Base-by-base conservation (phyloP, 805 yeast species). In the Suhomyces kilbournensis region DNA sequence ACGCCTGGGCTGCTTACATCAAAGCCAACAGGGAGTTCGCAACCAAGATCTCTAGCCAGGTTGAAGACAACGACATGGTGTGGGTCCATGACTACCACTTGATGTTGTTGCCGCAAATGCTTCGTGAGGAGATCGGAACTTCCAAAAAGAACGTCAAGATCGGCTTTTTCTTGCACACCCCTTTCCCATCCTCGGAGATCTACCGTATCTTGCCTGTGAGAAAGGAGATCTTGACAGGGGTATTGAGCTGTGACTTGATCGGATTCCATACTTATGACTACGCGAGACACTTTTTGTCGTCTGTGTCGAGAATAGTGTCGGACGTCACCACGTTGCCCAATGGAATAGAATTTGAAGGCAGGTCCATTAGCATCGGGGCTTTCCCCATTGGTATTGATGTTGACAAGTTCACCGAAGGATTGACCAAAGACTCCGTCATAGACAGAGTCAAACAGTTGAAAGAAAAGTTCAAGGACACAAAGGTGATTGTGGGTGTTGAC, bases 251-350 rank as follows among this genome's bases (percentile, higher is more conserved):
- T 72, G 96, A 94, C 67, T 78, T 96, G 62, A 84, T 94, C 64
- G 99, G 99, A 0, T 94, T 94, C 80, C 99, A 94, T 69, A 94
- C 99, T n/a, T 96, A 94, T 69, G 99, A 94, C 69, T 94, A 94
- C 65, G 98, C 97, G 10, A 80, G 99, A 60, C 99, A 94, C 75
- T 94, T 96, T 71, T 71, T 96, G 50, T 86, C 96, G 17, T 85
- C 96, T 0, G 96, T 94, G 9, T 85, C 91, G 53, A 79, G 96
- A 52, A 88, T 94, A 17, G 78, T 94, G 49, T 56, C 70, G 7
- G 81, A 88, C 55, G 83, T 91, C 7, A 86, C 85, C 48, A 91
- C 97, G 0, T 77, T 88, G 55, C 99, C 99, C 3, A 92, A 91
- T 57, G 97, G 97, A 17, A 88, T 94, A 17, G 86, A 86, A 56